Conservation (phyloP, 2,329 filamentous ascomycete species). For the Blastomyces percursus region DNA sequence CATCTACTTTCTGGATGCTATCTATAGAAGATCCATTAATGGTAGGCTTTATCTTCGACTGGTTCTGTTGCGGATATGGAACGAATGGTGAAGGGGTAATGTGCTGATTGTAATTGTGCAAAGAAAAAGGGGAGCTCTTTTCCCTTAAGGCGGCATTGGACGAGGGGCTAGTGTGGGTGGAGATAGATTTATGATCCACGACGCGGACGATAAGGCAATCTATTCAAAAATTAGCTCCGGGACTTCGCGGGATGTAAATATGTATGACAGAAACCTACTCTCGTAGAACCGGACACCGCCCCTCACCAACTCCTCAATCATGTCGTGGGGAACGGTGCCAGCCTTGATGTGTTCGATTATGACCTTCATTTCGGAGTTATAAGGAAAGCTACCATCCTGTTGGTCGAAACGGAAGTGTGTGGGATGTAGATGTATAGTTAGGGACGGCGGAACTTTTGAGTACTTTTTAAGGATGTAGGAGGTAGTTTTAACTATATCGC, state of each 20-base stretch:
- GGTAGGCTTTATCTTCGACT: constrained; percentile 35
- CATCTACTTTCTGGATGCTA: constrained; percentile 1
- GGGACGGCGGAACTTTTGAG: constrained; percentile 59
- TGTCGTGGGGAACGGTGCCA: constrained; percentile 77
- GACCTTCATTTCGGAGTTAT: constrained; percentile 82
- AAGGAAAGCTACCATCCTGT: constrained; percentile 83
- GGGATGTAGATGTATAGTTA: constrained; percentile 74
- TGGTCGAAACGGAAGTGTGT: constrained; percentile 87
- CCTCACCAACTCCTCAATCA: constrained; percentile 65
- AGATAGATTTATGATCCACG: constrained; percentile 68
- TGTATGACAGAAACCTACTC: constrained; percentile 36
- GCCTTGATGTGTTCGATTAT: constrained; percentile 65
- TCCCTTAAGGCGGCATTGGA: constrained; percentile 47
- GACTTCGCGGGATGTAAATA: constrained; percentile 2
- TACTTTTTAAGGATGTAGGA: constrained; percentile 76
- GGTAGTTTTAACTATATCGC: constrained; percentile 54
- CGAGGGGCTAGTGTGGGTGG: constrained; percentile 47
- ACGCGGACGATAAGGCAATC: constrained; percentile 84
- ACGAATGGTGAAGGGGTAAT: constrained; percentile 81
- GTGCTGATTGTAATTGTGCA: constrained; percentile 86
- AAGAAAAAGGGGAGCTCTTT: constrained; percentile 61
- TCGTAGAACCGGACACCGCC: constrained; percentile 77
- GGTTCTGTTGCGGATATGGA: constrained; percentile 51
- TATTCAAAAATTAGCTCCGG: constrained; percentile 17
- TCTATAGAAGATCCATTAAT: background rate